Conservation (phyloP, 1,284 basidiomycete genomes). For the Moesziomyces globuligerus region DNA sequence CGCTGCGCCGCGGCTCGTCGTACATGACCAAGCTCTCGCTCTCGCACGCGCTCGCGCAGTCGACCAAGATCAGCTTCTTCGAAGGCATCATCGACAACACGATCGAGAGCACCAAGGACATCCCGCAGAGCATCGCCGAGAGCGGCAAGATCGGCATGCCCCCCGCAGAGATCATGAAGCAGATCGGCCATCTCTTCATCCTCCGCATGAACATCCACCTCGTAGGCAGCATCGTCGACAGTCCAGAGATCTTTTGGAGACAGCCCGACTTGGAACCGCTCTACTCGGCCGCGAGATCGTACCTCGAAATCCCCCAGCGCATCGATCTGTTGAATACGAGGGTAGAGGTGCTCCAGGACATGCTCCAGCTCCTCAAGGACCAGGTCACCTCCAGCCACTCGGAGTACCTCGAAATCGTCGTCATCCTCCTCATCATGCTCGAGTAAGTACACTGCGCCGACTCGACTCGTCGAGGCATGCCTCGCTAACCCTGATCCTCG, state of each 20-base stretch:
- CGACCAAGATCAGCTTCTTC: slow-evolving; percentile 81
- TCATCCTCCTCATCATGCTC: slow-evolving; percentile 89
- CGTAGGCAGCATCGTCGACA: slow-evolving; percentile 93
- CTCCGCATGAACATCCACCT: slow-evolving; percentile 93
- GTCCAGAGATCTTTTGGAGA: slow-evolving; percentile 91
- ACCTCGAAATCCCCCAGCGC: slow-evolving; percentile 92
- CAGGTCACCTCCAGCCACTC: slow-evolving; percentile 89
- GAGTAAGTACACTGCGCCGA: slow-evolving; percentile 69
- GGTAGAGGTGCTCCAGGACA: slow-evolving; percentile 93
- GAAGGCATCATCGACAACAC: slow-evolving; percentile 92
- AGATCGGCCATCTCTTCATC: slow-evolving; percentile 89
- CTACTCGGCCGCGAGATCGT: slow-evolving; percentile 85
- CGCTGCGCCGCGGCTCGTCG: slow-evolving; percentile 88
- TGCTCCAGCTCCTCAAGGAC: slow-evolving; percentile 94
- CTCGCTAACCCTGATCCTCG: neutral
- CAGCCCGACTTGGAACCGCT: slow-evolving; percentile 87
- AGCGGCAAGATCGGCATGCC: slow-evolving; percentile 84
- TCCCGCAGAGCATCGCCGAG: slow-evolving; percentile 90
- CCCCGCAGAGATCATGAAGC: slow-evolving; percentile 88
- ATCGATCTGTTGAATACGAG: slow-evolving; percentile 92
- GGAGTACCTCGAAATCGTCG: slow-evolving; percentile 93
- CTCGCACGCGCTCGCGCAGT: slow-evolving; percentile 93
- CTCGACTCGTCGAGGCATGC: neutral
- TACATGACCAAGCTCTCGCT: slow-evolving; percentile 97
- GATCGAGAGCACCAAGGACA: slow-evolving; percentile 96